These are phyloP conservation scores for Hippophae tibetana DNA, from an alignment of 306 rosid species.

Conservation along the genomic window DNA sequence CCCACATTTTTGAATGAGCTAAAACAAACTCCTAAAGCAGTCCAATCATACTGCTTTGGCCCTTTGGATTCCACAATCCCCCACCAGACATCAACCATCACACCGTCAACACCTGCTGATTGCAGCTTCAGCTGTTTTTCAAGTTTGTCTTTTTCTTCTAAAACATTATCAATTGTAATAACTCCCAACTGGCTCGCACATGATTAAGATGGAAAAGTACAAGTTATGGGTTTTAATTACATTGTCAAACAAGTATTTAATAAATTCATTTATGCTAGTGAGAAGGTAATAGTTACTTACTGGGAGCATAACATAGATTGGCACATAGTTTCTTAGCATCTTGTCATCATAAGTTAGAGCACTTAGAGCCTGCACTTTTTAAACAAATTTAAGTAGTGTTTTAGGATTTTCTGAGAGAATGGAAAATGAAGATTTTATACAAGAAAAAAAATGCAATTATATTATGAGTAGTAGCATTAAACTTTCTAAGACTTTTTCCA, in stretches of 20 bases:
- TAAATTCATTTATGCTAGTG: neutral
- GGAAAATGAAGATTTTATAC: neutral
- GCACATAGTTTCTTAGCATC: conserved; percentile 74
- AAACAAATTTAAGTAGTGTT: neutral
- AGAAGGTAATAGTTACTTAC: conserved; percentile 41
- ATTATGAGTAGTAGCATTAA: too few relatives aligned
- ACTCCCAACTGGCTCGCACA: conserved; percentile 47
- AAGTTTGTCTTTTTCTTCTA: conserved; percentile 33
- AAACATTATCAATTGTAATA: conserved; percentile 42
- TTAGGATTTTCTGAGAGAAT: conserved; percentile 3
- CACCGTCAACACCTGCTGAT: conserved; percentile 61
- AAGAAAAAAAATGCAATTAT: neutral
- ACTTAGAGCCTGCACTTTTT: conserved; percentile 38
- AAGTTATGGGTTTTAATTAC: neutral
- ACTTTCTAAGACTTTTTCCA: too few relatives aligned
- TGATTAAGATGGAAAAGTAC: neutral
- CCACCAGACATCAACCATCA: conserved; percentile 93
- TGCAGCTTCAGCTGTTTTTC: conserved; percentile 37
- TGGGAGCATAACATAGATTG: conserved; percentile 81
- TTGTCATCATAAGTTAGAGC: conserved; percentile 18
- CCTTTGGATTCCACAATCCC: conserved; percentile 68
- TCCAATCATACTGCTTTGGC: conserved; percentile 73
- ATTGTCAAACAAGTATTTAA: neutral
- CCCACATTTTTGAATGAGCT: conserved; percentile 45
- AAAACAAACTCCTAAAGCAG: conserved; percentile 57